Evolutionary conservation across 768 basidiomycete species (phyloP), one percentile per base, ranked within the genome.

Genomic region (Pluteus cervinus): DNA sequence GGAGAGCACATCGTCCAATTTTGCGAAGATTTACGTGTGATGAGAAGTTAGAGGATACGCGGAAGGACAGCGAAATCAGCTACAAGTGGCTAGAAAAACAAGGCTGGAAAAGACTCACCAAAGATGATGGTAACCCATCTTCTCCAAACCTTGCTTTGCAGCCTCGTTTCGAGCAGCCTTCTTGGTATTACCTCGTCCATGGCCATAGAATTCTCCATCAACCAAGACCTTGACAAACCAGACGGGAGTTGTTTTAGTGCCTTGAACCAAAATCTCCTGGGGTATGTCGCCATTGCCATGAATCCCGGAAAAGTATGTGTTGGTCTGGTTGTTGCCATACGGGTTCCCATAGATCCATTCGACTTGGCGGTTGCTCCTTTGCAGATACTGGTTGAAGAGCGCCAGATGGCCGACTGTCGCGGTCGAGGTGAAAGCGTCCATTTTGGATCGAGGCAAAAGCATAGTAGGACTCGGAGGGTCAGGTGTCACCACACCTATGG

Each of bases 151-250:
- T 46, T 76, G 64, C 56, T 85, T 87, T 21, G 86, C 86, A 4
- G 86, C 86, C 52, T 86, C 86, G 50, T 87, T 86, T 52, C 80
- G 69, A 1, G 86, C 86, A 1, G 74, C 71, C 55, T 81, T 85
- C 71, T 89, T 90, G 28, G 83, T 87, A 45, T 71, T 74, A 7
- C 84, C 86, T 38, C 61, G 68, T 1, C 86, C 86, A 9, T 53
- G 53, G 4, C 84, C 86, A 58, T 70, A 69, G 32, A 69, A 60
- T 37, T 73, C 63, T 3, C 76, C 76, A 30, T 79, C 71, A 33
- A 87, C 74, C 30, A 79, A 55, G 25, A 79, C 80, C 43, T 63
- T 73, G 32, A 76, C 86, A 34, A 60, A 66, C 86, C 86, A 89
- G 43, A 85, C 72, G 2, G 86, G 84, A 16, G 85, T 88, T n/a